Percentiles rank a stretch among this genome's conserved stretches.
Conservation (phyloP, 2,329 filamentous ascomycete genomes). For the Nemania sp. region DNA sequence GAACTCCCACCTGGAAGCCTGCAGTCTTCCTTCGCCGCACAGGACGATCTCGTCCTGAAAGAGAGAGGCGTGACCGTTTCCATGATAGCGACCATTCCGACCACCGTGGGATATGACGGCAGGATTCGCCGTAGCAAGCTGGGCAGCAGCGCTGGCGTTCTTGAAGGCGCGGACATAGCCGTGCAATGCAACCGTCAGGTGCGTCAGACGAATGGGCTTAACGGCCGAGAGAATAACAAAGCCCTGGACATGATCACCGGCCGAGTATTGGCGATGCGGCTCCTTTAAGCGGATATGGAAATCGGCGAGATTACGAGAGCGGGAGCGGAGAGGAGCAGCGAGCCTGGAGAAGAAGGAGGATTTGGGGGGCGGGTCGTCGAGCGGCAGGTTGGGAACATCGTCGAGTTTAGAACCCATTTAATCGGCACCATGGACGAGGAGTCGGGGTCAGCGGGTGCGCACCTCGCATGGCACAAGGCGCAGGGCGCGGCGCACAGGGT, state of each 20-base stretch:
- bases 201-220: conserved; percentile 77
- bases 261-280: conserved; percentile 75
- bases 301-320: conserved; percentile 70
- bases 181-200: conserved; percentile 77
- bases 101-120: conserved; percentile 46
- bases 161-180: conserved; percentile 82
- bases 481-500: conserved; percentile 6
- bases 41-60: conserved; percentile 83
- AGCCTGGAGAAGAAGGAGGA: conserved; percentile 59
- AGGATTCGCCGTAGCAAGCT: conserved; percentile 50
- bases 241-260: conserved; percentile 75
- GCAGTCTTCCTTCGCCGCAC: conserved; percentile 76
- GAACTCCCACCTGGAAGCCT: conserved; percentile 78
- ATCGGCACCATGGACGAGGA: conserved; percentile 37
- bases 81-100: conserved; percentile 62
- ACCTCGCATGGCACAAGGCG: conserved; percentile 40
- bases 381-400: conserved; percentile 45
- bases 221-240: conserved; percentile 73
- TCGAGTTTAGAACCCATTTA: conserved; percentile 53
- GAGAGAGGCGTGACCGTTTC: conserved; percentile 77
- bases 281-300: conserved; percentile 79
- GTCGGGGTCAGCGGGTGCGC: conserved; percentile 27
- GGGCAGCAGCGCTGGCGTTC: conserved; percentile 62
- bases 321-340: conserved; percentile 55
- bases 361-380: conserved; percentile 47